A percentile compares a stretch with the other conserved stretches of the same genome.
phyloP scores from a whole-genome alignment of 805 yeast species.

The Kodamaea laetipori region DNA sequence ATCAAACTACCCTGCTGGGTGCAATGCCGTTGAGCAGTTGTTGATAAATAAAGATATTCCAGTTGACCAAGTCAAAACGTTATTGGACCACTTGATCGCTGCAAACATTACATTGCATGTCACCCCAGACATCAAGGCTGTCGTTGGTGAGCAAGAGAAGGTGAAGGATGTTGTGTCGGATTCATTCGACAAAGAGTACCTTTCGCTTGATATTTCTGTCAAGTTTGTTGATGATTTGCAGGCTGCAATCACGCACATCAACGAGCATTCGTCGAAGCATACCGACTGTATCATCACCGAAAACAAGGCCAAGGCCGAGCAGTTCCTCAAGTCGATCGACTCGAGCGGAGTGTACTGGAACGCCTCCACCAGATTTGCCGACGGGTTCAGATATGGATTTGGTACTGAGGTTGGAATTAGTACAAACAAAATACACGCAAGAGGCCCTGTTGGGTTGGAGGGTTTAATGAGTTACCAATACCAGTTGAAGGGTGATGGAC shows the following conservation, averaged over 20 bases:
- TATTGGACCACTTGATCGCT: slow-evolving; percentile 48
- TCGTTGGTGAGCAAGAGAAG: slow-evolving; percentile 25
- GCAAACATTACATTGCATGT: slow-evolving; percentile 77
- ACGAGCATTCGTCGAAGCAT: slow-evolving; percentile 91
- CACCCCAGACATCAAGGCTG: slow-evolving; percentile 50
- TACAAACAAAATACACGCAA: slow-evolving; percentile 94
- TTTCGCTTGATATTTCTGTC: slow-evolving; percentile 82
- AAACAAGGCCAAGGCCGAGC: slow-evolving; percentile 66
- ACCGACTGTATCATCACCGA: slow-evolving; percentile 92
- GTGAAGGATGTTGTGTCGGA: slow-evolving; percentile 55
- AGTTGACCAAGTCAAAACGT: slow-evolving; percentile 25
- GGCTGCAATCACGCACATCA: slow-evolving; percentile 84
- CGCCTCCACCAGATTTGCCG: slow-evolving; percentile 95
- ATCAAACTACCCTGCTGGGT: slow-evolving; percentile 98
- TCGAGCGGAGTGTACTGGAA: slow-evolving; percentile 98
- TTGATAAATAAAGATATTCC: slow-evolving; percentile 55
- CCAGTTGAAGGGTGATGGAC: slow-evolving; percentile 90
- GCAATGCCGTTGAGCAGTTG: slow-evolving; percentile 92
- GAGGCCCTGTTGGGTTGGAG: slow-evolving; percentile 98
- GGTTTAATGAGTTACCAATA: slow-evolving; percentile 96
- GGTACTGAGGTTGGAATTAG: slow-evolving; percentile 99
- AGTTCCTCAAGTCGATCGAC: slow-evolving; percentile 81
- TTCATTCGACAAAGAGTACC: slow-evolving; percentile 82
- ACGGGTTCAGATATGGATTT: slow-evolving; percentile 97
- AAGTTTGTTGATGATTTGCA: slow-evolving; percentile 57